A percentile compares a stretch with the other conserved stretches of the same genome.
Evolutionary conservation across 352 stramenopile species (phyloP).

Genomic region (Globisporangium iwayamae): DNA sequence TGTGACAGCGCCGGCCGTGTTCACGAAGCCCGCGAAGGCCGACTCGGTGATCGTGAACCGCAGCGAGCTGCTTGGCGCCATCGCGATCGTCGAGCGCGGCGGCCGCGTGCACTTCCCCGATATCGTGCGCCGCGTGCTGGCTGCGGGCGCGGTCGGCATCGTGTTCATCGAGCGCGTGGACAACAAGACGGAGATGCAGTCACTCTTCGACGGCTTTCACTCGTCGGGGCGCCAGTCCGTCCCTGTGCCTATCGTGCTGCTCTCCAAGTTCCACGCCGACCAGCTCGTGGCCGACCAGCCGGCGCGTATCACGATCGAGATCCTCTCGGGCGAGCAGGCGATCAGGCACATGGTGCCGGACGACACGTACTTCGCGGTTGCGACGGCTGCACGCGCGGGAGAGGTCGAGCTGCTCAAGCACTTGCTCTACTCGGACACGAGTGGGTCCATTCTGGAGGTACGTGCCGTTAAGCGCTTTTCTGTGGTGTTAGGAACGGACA

Average conservation of each 20-base stretch:
- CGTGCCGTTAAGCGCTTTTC: constrained; percentile 4
- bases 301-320: constrained; percentile 55
- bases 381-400: constrained; percentile 64
- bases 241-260: constrained; percentile 70
- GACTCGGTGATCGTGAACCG: constrained; percentile 70
- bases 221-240: constrained; percentile 75
- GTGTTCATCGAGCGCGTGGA: constrained; percentile 73
- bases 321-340: constrained; percentile 64
- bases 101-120: constrained; percentile 82
- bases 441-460: constrained; percentile 58
- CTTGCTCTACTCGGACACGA: constrained; percentile 64
- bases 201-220: constrained; percentile 85
- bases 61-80: constrained; percentile 48
- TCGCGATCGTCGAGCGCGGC: constrained; percentile 75
- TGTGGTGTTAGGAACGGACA: neutral
- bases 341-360: constrained; percentile 65
- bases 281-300: constrained; percentile 59
- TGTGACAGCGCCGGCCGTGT: constrained; percentile 48
- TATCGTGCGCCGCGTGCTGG: constrained; percentile 70
- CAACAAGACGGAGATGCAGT: constrained; percentile 55
- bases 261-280: constrained; percentile 78
- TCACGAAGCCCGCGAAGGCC: constrained; percentile 60
- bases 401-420: constrained; percentile 74
- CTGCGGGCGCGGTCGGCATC: constrained; percentile 57
- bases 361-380: constrained; percentile 70